Conservation (phyloP, 108 stramenopile genomes). For the Nitzschia sp. region DNA sequence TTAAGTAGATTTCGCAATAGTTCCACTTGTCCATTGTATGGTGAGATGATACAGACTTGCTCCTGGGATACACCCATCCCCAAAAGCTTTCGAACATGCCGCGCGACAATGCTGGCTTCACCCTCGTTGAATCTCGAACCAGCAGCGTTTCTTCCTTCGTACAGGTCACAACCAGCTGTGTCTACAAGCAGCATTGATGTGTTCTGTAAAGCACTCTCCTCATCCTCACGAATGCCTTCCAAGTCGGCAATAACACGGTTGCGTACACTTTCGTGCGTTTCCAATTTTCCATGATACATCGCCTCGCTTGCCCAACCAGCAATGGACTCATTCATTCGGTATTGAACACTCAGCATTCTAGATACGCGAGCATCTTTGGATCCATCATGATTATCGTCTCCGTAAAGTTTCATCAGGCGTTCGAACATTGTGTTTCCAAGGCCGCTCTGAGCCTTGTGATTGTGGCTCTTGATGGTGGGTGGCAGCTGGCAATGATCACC, state of each 20-base stretch:
- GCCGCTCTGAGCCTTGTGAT: slow-evolving; percentile 47
- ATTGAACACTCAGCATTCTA: slow-evolving; percentile 90
- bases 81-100: slow-evolving; percentile 76
- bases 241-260: slow-evolving; percentile 53
- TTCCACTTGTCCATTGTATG: slow-evolving; percentile 98
- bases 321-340: slow-evolving; percentile 94
- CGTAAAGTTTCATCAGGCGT: slow-evolving; percentile 77
- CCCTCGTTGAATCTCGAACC: slow-evolving; percentile 82
- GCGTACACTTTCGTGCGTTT: slow-evolving; percentile 61
- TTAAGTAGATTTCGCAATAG: slow-evolving; percentile 62
- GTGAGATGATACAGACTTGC: slow-evolving; percentile 95
- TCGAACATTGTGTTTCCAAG: slow-evolving; percentile 93
- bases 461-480: slow-evolving; percentile 84
- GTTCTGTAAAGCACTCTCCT: slow-evolving; percentile 27
- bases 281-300: slow-evolving; percentile 79
- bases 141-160: slow-evolving; percentile 71
- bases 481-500: slow-evolving; percentile 98
- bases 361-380: slow-evolving; percentile 35
- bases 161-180: slow-evolving; percentile 91
- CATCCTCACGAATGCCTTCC: slow-evolving; percentile 9
- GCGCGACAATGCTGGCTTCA: slow-evolving; percentile 69
- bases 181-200: slow-evolving; percentile 83
- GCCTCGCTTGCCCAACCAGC: slow-evolving; percentile 91
- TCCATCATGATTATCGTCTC: background rate
- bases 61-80: slow-evolving; percentile 59